Base-by-base conservation (phyloP, 2,329 filamentous ascomycete species). In the Herpotrichia juniperi region DNA sequence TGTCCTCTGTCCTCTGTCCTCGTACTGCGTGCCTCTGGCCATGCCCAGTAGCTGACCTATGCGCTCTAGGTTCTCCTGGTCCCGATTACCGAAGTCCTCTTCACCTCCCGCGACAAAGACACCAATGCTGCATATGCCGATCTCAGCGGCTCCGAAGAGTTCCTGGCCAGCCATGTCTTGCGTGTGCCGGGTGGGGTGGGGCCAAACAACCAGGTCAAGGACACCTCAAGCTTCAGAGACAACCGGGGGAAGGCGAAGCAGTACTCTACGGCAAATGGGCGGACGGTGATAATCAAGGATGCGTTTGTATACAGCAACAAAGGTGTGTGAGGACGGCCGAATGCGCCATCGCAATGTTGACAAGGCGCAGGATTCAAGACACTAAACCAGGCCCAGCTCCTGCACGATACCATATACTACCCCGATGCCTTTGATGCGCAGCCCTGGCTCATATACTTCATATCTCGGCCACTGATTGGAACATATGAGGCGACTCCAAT, bases 371-470 rank as follows among this genome's bases (percentile, higher is more conserved):
- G 93, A 46, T 99, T 97, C 82, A 96, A 94, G 77, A 86, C 86
- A 28, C 80, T 97, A 56, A 92, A 91, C 58, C 94, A 97, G 71
- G 91, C 93, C 26, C 92, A 94, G 69, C 79, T 97, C 28, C 79
- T 97, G 51, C 84, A 84, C 68, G 96, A 99, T 74, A 81, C 84
- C 31, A 83, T 96, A 32, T 97, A 91, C 83, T 96, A 96, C 67
- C 88, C 91, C 43, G 91, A 97, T 66, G 87, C 85, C n/a, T 84
- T 90, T 64, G 93, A 97, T 64, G 88, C 91, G 12, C 88, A 92
- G 63, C 91, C 93, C 82, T 99, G 94, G 92, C 85, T 99, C 37
- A 83, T 99, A 54, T 97, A 97, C 81, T 97, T 93, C 74, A 96
- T 99, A 57, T 94, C 93, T 22, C 87, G 86, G 46, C 94, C 94